phyloP scores from a whole-genome alignment of 2,329 filamentous ascomycete genomes.

The Calonectria naviculata region DNA sequence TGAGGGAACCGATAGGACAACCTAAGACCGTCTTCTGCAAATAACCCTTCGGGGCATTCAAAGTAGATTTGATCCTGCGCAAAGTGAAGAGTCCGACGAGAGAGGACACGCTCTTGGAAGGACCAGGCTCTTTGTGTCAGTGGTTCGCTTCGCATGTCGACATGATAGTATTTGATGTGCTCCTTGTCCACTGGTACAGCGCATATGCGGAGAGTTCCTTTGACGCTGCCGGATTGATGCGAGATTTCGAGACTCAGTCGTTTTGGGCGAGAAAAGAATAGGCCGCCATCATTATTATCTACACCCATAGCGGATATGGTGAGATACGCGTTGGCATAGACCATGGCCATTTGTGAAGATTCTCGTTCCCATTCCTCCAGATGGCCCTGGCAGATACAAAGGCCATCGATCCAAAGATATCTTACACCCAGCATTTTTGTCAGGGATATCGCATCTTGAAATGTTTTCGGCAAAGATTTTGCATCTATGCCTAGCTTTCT shows the following conservation, averaged over 20 bases:
- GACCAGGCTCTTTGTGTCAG: slow-evolving; percentile 29
- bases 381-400: slow-evolving; percentile 22
- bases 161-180: slow-evolving; percentile 6
- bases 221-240: not conserved
- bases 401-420: slow-evolving; percentile 21
- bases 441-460: slow-evolving; percentile 15
- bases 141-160: slow-evolving; percentile 9
- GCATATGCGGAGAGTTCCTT: not conserved
- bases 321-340: slow-evolving; percentile 16
- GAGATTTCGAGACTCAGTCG: not conserved
- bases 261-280: slow-evolving; percentile 1
- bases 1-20: not conserved
- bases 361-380: slow-evolving; percentile 13
- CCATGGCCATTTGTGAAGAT: slow-evolving; percentile 2
- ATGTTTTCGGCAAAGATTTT: not conserved
- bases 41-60: slow-evolving; percentile 24
- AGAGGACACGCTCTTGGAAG: slow-evolving; percentile 34
- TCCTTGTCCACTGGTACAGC: slow-evolving; percentile 8
- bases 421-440: not conserved
- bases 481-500: slow-evolving; percentile 8
- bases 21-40: not conserved
- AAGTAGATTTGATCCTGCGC: slow-evolving; percentile 20
- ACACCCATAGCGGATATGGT: slow-evolving; percentile 5
- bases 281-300: not conserved
- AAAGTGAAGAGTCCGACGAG: slow-evolving; percentile 31